Base-by-base conservation (phyloP, 345 rosid genomes). In the Syzygium jambos region DNA sequence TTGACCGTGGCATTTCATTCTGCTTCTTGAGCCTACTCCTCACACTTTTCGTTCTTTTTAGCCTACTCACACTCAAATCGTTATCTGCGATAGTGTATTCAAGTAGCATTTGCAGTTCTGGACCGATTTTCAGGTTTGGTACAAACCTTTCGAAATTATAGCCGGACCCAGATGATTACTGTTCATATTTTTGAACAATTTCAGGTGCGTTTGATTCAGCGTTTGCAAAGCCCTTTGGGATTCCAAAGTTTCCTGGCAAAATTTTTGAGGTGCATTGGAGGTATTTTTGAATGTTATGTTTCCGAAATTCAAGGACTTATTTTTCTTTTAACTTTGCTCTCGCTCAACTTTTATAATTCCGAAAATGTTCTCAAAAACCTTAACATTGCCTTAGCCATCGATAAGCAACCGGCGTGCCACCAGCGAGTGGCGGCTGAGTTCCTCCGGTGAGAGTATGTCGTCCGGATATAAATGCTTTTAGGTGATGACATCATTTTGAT, bases 1-100 rank as follows among this genome's bases (percentile, higher is more conserved):
- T 61, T 15, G 73, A 13, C 34, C 5, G 68, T 0, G 19, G 38
- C 73, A n/a, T n/a, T 9, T 61, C n/a, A 61, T 38, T 61, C 73
- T n/a, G 73, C 2, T 61, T 61, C 73, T 13, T n/a, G 73, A 14
- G 38, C 38, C 73, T 61, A 15, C 93, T n/a, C 38, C 93, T n/a
- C 19, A 61, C 7, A 2, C 38, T n/a, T 3, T 25, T 3, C 73
- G 13, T 61, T 4, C 38, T n/a, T 61, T 13, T 6, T n/a, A n/a
- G 73, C 34, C 38, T 61, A n/a, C 1, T 30, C 19, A 52, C 54
- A 52, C 15, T 52, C 53, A 52, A 52, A 14, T 52, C 5, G 53
- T 52, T 14, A 52, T 52, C 53, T 14, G 17, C 53, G 15, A 52
- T 52, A 11, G 17, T 52, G 53, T 11, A 12, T 52, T 52, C 6